These are phyloP conservation scores for Corymbia calophylla DNA, from an alignment of 441 rosid genomes.

Conservation along the genomic window DNA sequence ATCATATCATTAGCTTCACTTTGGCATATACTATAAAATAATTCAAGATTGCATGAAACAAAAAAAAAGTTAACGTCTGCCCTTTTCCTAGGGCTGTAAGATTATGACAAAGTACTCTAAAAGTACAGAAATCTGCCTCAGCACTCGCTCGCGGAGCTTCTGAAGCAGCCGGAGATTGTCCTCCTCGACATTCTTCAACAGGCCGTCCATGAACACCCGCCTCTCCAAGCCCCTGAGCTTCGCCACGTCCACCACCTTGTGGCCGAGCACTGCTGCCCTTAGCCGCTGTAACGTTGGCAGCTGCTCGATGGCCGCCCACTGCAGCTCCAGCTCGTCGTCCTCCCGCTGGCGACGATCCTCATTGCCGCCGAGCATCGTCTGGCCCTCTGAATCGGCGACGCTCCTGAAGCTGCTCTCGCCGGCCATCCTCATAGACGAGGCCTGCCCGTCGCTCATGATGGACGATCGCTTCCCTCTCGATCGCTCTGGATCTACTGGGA, in stretches of 20 bases:
- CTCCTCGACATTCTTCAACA: neutral
- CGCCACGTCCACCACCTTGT: neutral
- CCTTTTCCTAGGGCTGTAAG: neutral
- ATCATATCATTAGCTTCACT: neutral
- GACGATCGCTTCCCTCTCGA: neutral
- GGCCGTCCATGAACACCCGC: neutral
- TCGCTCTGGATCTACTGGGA: too few relatives aligned
- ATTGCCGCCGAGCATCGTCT: accelerated
- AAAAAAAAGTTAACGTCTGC: neutral
- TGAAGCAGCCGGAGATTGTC: neutral
- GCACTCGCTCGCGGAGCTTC: neutral
- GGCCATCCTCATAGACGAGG: neutral
- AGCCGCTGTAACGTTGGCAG: neutral
- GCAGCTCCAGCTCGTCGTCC: neutral
- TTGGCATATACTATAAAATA: too few relatives aligned
- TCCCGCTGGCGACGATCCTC: neutral
- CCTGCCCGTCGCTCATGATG: neutral
- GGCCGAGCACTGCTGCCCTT: neutral
- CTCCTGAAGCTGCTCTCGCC: neutral
- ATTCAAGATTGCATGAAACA: neutral
- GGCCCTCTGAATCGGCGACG: neutral
- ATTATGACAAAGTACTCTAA: too few relatives aligned
- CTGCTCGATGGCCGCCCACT: neutral
- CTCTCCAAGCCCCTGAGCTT: neutral
- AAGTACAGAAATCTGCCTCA: neutral